phyloP scores from a whole-genome alignment of 2,329 filamentous ascomycete genomes.

The Sclerotinia borealis region DNA sequence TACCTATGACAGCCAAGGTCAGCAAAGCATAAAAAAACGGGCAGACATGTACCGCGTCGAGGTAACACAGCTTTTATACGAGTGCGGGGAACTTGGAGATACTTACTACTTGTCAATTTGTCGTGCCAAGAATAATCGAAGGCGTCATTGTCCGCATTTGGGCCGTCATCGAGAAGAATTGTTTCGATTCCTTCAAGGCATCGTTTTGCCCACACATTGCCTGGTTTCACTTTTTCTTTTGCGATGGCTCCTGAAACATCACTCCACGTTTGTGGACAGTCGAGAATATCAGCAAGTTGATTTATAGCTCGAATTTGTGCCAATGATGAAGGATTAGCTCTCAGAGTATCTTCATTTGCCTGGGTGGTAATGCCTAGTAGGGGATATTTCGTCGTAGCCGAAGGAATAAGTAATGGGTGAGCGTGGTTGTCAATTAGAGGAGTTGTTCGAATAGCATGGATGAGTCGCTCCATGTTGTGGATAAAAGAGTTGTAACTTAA shows the following conservation, averaged over 20 bases:
- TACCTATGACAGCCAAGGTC: conserved; percentile 15
- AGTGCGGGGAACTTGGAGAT: not conserved
- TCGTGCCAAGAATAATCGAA: conserved; percentile 61
- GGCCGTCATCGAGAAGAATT: conserved; percentile 72
- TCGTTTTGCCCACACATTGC: conserved; percentile 51
- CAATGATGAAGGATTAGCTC: conserved; percentile 55
- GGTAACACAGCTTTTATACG: not conserved
- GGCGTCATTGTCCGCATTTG: conserved; percentile 49
- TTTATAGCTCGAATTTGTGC: conserved; percentile 64
- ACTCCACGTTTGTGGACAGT: conserved; percentile 57
- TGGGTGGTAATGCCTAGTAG: conserved; percentile 63
- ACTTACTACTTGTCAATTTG: conserved; percentile 49
- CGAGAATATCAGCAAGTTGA: conserved; percentile 60
- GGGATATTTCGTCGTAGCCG: conserved; percentile 41
- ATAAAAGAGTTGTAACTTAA: not conserved
- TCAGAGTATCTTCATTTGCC: conserved; percentile 61
- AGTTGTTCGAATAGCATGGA: conserved; percentile 42
- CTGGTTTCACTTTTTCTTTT: conserved; percentile 21
- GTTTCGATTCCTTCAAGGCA: conserved; percentile 69
- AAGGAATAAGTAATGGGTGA: conserved; percentile 57
- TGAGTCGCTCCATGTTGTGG: conserved; percentile 2
- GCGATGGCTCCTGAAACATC: conserved; percentile 36
- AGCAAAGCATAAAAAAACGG: not conserved
- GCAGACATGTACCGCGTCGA: not conserved
- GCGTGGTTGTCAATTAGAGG: conserved; percentile 71